Percentiles rank a stretch among this genome's conserved stretches.
phyloP scores from a whole-genome alignment of 176 grass and related monocot species.

The Poa annua region DNA sequence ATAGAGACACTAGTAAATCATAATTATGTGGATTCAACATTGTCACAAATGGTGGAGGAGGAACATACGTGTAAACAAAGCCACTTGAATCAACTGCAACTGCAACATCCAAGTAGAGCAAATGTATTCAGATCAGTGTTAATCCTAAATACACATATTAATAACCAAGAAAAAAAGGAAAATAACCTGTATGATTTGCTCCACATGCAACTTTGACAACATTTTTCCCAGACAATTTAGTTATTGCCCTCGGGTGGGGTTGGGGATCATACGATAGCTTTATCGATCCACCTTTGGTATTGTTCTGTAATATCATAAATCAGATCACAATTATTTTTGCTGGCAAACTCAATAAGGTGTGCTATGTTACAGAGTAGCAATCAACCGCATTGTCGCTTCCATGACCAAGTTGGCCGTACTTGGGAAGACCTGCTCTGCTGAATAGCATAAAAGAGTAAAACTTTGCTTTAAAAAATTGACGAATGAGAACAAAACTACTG shows the following conservation, averaged over 20 bases:
- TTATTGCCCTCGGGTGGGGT: constrained; percentile 67
- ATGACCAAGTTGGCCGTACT: constrained; percentile 97
- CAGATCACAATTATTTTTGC: constrained; percentile 32
- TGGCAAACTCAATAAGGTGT: not conserved
- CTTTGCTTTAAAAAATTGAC: constrained; percentile 44
- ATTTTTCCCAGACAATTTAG: constrained; percentile 86
- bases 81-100: constrained; percentile 96
- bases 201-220: constrained; percentile 92
- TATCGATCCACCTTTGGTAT: constrained; percentile 81
- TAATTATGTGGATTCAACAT: constrained; percentile 22
- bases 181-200: constrained; percentile 97
- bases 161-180: constrained; percentile 35
- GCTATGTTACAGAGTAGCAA: constrained; percentile 2
- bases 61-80: constrained; percentile 98
- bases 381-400: constrained; percentile 91
- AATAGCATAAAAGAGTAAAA: constrained; percentile 62
- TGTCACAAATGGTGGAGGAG: constrained; percentile 29
- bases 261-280: constrained; percentile 90
- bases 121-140: constrained; percentile 31
- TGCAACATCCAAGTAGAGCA: constrained; percentile 53
- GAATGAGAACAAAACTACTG: constrained; percentile 27
- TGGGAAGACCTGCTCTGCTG: constrained; percentile 85
- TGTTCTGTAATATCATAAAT: constrained; percentile 73
- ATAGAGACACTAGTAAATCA: constrained; percentile 9
- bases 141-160: constrained; percentile 20